A percentile compares a stretch with the other conserved stretches of the same genome.
Conservation (phyloP, 257 asterid species). For the Salvia hispanica region DNA sequence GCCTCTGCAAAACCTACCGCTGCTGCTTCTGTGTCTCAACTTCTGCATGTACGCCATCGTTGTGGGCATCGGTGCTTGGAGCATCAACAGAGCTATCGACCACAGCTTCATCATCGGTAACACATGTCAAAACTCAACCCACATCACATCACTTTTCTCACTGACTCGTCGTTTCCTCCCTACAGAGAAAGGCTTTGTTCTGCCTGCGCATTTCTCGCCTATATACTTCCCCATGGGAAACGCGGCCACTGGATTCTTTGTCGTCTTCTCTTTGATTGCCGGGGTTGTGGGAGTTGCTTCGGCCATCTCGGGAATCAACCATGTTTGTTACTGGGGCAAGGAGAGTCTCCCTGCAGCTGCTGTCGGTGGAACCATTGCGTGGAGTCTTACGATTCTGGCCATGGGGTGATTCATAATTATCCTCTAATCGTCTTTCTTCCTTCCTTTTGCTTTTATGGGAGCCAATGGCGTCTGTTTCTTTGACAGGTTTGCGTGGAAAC, state of each 20-base stretch:
- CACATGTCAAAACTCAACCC: too few species aligned
- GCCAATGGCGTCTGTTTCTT: not conserved
- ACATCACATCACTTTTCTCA: too few species aligned
- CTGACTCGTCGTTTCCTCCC: not conserved
- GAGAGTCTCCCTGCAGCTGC: conserved; percentile 70
- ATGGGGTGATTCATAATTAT: conserved; percentile 58
- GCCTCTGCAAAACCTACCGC: conserved; percentile 52
- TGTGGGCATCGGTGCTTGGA: conserved; percentile 79
- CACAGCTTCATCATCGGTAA: conserved; percentile 73
- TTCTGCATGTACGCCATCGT: conserved; percentile 79
- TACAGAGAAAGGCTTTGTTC: conserved; percentile 61
- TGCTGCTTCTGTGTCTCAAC: conserved; percentile 66
- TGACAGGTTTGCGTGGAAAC: conserved; percentile 80
- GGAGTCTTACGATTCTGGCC: conserved; percentile 89
- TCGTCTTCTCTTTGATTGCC: conserved; percentile 73
- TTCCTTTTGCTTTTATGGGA: not conserved
- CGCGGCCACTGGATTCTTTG: conserved; percentile 92
- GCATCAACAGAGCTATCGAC: conserved; percentile 67
- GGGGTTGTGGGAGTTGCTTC: conserved; percentile 81
- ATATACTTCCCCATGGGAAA: conserved; percentile 91
- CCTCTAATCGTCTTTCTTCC: not conserved
- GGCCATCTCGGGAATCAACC: conserved; percentile 60
- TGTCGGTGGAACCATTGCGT: conserved; percentile 68
- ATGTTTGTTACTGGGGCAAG: conserved; percentile 54
- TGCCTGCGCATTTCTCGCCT: conserved; percentile 90